Percentiles rank a stretch among this genome's conserved stretches.
These are phyloP conservation scores for Thermomyces lanuginosus DNA, from an alignment of 2,329 filamentous ascomycete genomes.

Conservation along the genomic window DNA sequence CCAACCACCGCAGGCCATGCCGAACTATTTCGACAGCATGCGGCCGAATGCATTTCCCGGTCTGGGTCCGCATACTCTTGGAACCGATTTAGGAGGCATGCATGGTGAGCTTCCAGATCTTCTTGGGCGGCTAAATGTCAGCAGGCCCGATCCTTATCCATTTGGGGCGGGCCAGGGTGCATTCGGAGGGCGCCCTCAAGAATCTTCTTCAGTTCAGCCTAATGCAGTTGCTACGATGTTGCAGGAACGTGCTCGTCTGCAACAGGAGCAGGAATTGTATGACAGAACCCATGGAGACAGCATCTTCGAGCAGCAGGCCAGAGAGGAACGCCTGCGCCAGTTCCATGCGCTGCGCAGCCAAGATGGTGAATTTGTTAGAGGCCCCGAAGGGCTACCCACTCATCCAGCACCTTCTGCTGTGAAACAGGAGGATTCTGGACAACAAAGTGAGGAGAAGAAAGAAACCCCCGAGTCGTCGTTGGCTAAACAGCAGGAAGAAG, in stretches of 20 bases:
- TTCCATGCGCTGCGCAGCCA: conserved; percentile 67
- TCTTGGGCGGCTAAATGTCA: conserved; percentile 49
- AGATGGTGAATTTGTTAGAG: conserved; percentile 38
- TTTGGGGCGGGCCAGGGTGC: conserved; percentile 33
- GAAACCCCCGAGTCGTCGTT: conserved; percentile 1
- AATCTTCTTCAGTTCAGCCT: conserved; percentile 32
- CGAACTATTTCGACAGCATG: conserved; percentile 53
- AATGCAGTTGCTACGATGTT: conserved; percentile 45
- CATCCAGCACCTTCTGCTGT: conserved; percentile 26
- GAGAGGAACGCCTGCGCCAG: conserved; percentile 58
- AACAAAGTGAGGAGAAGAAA: conserved; percentile 1
- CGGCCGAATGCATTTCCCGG: conserved; percentile 28
- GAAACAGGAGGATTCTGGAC: conserved; percentile 6
- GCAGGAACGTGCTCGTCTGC: conserved; percentile 42
- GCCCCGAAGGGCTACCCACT: conserved; percentile 25
- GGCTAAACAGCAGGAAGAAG: conserved; percentile 16
- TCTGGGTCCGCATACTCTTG: conserved; percentile 26
- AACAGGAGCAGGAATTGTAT: conserved; percentile 45
- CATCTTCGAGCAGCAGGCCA: conserved; percentile 35
- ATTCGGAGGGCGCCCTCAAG: conserved; percentile 29
- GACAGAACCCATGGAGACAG: conserved; percentile 26
- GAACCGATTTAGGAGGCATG: conserved; percentile 36
- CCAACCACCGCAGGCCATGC: conserved; percentile 38
- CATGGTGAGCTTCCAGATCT: conserved; percentile 55
- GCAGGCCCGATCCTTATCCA: conserved; percentile 33